Evolutionary conservation across 805 yeast species (phyloP).

Genomic region (Saccharomycopsis oosterbeekiorum): DNA sequence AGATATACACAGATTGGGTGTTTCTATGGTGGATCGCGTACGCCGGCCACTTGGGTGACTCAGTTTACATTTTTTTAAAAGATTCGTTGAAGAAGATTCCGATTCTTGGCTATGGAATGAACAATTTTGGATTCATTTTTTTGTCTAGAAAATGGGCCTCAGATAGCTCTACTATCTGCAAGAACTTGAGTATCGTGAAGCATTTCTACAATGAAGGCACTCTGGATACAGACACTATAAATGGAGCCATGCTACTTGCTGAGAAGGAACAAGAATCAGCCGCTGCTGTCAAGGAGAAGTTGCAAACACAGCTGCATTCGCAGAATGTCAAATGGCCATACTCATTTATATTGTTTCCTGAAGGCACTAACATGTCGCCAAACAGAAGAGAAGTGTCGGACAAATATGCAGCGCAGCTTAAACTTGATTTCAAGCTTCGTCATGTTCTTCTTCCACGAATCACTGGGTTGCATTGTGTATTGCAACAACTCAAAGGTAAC

Average conservation of each 20-base stretch:
- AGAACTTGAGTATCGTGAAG: neutral
- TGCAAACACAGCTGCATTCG: too few relatives aligned
- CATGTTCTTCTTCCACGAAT: constrained; percentile 75
- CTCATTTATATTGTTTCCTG: constrained; percentile 77
- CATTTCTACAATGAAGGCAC: constrained; percentile 3
- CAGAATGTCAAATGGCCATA: constrained; percentile 38
- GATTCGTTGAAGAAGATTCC: constrained; percentile 65
- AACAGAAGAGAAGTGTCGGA: constrained; percentile 52
- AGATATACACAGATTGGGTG: constrained; percentile 90
- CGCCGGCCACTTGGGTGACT: constrained; percentile 53
- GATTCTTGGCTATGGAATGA: constrained; percentile 79
- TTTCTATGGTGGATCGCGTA: constrained; percentile 81
- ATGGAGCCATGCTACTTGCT: neutral
- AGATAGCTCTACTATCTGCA: constrained; percentile 40
- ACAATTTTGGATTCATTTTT: constrained; percentile 63
- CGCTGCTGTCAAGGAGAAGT: neutral
- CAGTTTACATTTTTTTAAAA: constrained; percentile 66
- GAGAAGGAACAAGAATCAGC: neutral
- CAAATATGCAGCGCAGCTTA: constrained; percentile 44
- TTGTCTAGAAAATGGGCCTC: constrained; percentile 78
- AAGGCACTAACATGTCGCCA: constrained; percentile 79
- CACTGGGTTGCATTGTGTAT: constrained; percentile 65
- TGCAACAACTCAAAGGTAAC: constrained; percentile 44
- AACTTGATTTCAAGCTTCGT: constrained; percentile 35
- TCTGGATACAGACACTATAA: neutral